Evolutionary conservation across 2,329 filamentous ascomycete genomes (phyloP).

Genomic region (Sclerotiophoma versabilis): DNA sequence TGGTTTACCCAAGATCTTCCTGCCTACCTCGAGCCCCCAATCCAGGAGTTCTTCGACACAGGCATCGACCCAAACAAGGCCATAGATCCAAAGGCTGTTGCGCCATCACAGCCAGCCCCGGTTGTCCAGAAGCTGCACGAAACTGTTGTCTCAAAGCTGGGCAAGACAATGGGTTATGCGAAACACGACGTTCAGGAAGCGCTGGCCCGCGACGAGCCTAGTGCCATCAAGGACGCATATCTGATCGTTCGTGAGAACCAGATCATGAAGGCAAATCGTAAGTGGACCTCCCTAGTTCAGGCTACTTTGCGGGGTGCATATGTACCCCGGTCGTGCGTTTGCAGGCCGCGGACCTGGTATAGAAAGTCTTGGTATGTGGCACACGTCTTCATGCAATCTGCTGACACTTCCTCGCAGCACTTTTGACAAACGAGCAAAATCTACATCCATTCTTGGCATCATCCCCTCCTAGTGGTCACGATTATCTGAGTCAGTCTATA

Average conservation of each 20-base stretch:
- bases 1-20: constrained; percentile 93
- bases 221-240: constrained; percentile 98
- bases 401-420: constrained; percentile 52
- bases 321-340: constrained; percentile 7
- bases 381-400: not conserved
- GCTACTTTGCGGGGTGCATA: constrained; percentile 5
- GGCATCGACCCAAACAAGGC: constrained; percentile 93
- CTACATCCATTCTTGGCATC: constrained; percentile 63
- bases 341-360: not conserved
- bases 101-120: constrained; percentile 72
- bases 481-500: constrained; percentile 45
- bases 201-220: constrained; percentile 88
- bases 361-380: not conserved
- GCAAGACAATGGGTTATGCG: constrained; percentile 97
- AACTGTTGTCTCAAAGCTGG: constrained; percentile 92
- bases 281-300: constrained; percentile 52
- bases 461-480: constrained; percentile 61
- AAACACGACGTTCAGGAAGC: constrained; percentile 95
- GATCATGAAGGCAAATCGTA: constrained; percentile 93
- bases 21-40: constrained; percentile 82
- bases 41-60: constrained; percentile 91
- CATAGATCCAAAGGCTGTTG: constrained; percentile 82
- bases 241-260: constrained; percentile 98
- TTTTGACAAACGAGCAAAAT: constrained; percentile 60
- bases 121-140: constrained; percentile 91